phyloP scores from a whole-genome alignment of 768 basidiomycete genomes.

The Leccinum imitatum region DNA sequence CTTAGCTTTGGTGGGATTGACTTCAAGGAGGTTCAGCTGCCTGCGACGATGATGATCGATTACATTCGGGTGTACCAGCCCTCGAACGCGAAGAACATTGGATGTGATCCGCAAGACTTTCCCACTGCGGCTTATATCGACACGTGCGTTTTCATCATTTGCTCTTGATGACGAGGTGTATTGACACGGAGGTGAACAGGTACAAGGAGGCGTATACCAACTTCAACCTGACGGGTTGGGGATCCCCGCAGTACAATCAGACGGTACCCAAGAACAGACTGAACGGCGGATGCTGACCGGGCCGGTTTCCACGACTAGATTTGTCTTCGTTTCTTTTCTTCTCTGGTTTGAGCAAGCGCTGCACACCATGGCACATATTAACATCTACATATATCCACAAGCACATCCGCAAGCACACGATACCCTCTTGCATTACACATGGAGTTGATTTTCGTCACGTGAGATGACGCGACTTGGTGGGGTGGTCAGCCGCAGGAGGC shows the following conservation, averaged over 20 bases:
- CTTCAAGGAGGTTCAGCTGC: constrained; percentile 51
- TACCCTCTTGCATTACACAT: not conserved
- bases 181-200: constrained; percentile 18
- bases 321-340: not conserved
- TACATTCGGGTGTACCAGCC: constrained; percentile 79
- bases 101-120: constrained; percentile 68
- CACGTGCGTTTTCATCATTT: constrained; percentile 41
- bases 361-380: not conserved
- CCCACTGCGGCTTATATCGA: constrained; percentile 80
- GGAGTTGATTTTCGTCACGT: constrained; percentile 34
- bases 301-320: constrained; percentile 6
- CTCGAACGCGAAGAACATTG: constrained; percentile 46
- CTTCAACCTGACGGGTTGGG: constrained; percentile 46
- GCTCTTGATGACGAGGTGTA: too few species aligned
- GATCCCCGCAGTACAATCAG: constrained; percentile 41
- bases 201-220: constrained; percentile 48
- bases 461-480: constrained; percentile 16
- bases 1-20: constrained; percentile 67
- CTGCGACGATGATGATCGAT: constrained; percentile 69
- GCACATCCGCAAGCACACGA: not conserved
- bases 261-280: constrained; percentile 59
- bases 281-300: constrained; percentile 29
- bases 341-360: not conserved
- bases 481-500: constrained; percentile 30
- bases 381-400: not conserved